phyloP scores from a whole-genome alignment of 768 basidiomycete species.

The Lactarius psammicola region DNA sequence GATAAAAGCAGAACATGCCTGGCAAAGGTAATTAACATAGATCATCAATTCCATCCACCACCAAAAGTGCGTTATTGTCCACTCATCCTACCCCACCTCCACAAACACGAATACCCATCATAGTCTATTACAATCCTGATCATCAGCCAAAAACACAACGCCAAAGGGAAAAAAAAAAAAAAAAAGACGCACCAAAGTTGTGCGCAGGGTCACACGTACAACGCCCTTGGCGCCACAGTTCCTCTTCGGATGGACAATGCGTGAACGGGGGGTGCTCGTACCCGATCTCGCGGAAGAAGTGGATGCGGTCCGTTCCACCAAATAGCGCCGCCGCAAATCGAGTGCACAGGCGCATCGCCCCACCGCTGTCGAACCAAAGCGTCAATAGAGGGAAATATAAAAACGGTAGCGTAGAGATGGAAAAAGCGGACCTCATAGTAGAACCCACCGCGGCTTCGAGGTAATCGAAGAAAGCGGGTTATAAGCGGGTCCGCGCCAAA shows the following conservation, averaged over 20 bases:
- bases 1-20: too few relatives aligned
- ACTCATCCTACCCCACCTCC: slow-evolving; percentile 44
- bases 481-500: slow-evolving; percentile 85
- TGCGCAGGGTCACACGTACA: slow-evolving; percentile 50
- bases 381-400: too few relatives aligned
- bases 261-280: slow-evolving; percentile 77
- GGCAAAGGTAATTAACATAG: neutral
- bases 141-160: neutral
- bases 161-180: neutral
- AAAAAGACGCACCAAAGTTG: slow-evolving; percentile 55
- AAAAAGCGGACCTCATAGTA: slow-evolving; percentile 69
- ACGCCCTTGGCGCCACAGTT: slow-evolving; percentile 41
- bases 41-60: neutral
- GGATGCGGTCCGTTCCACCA: slow-evolving; percentile 68
- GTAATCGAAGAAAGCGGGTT: slow-evolving; percentile 77
- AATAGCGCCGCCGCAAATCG: slow-evolving; percentile 79
- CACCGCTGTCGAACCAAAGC: slow-evolving; percentile 53
- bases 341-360: slow-evolving; percentile 89
- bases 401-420: too few relatives aligned
- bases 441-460: slow-evolving; percentile 82
- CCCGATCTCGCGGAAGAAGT: slow-evolving; percentile 84
- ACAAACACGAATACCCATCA: slow-evolving; percentile 57
- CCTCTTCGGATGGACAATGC: slow-evolving; percentile 45
- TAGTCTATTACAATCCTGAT: slow-evolving; percentile 43
- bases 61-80: neutral